A percentile compares a stretch with the other conserved stretches of the same genome.
phyloP scores from a whole-genome alignment of 768 basidiomycete species.

The Zangia roseola region DNA sequence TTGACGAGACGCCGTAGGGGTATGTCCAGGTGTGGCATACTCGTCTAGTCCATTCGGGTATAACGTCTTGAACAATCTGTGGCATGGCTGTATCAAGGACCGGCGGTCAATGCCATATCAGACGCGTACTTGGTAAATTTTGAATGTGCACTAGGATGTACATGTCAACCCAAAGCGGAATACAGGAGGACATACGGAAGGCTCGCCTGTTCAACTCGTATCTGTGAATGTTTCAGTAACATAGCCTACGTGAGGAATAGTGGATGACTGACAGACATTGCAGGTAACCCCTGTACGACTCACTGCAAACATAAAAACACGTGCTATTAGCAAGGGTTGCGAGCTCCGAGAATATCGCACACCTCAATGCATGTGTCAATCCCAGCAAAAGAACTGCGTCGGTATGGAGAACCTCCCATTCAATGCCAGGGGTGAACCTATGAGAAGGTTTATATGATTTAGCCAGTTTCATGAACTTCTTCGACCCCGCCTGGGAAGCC shows the following conservation, averaged over 20 bases:
- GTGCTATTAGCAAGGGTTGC: slow-evolving; percentile 4
- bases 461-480: slow-evolving; percentile 44
- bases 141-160: slow-evolving; percentile 51
- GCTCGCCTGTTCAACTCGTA: slow-evolving; percentile 56
- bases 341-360: slow-evolving; percentile 11
- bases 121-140: slow-evolving; percentile 66
- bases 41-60: slow-evolving; percentile 60
- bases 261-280: slow-evolving; percentile 62
- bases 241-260: background rate
- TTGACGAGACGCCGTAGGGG: slow-evolving; percentile 36
- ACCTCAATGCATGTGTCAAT: slow-evolving; percentile 70
- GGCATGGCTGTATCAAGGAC: background rate
- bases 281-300: slow-evolving; percentile 76
- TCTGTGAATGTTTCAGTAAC: slow-evolving; percentile 26
- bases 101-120: background rate
- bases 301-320: slow-evolving; percentile 37
- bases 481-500: slow-evolving; percentile 59
- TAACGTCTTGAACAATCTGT: slow-evolving; percentile 63
- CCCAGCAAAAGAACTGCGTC: slow-evolving; percentile 72
- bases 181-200: background rate
- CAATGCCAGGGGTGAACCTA: slow-evolving; percentile 59
- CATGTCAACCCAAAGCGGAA: slow-evolving; percentile 21
- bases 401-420: slow-evolving; percentile 76
- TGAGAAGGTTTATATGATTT: slow-evolving; percentile 33
- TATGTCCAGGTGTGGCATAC: slow-evolving; percentile 38